Evolutionary conservation across 805 yeast genomes (phyloP).

Genomic region (Debaryomyces hansenii): DNA sequence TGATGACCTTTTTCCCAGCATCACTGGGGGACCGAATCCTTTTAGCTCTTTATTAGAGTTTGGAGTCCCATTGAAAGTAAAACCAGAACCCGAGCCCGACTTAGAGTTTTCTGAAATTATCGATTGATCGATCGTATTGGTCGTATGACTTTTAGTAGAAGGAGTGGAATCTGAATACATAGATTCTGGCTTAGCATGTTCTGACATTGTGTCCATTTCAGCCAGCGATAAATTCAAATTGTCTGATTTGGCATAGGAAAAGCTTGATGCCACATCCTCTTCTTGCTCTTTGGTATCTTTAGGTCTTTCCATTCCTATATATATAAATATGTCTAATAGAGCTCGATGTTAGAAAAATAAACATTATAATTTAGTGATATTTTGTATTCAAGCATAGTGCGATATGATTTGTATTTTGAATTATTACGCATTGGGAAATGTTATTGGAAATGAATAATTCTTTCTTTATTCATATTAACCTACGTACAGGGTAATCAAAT

Average conservation of each 20-base stretch:
- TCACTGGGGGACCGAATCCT: neutral
- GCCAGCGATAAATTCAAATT: neutral
- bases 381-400: neutral
- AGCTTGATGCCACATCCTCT: constrained; percentile 5
- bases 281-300: neutral
- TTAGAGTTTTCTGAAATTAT: neutral
- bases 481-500: no score
- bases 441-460: constrained; percentile 4
- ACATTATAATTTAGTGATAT: neutral
- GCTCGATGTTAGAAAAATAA: neutral
- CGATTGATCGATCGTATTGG: neutral
- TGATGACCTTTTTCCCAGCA: constrained; percentile 13
- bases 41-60: neutral
- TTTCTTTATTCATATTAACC: neutral
- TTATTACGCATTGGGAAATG: constrained; percentile 11
- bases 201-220: neutral
- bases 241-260: constrained; percentile 11
- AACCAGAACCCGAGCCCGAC: neutral
- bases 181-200: neutral
- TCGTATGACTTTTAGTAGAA: neutral
- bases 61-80: neutral
- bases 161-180: neutral
- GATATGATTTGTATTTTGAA: constrained; percentile 1
- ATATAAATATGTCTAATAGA: neutral
- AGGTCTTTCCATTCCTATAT: constrained; percentile 1